phyloP scores from a whole-genome alignment of 371 early-diverging fungal species.

The Funneliformis caledonium region DNA sequence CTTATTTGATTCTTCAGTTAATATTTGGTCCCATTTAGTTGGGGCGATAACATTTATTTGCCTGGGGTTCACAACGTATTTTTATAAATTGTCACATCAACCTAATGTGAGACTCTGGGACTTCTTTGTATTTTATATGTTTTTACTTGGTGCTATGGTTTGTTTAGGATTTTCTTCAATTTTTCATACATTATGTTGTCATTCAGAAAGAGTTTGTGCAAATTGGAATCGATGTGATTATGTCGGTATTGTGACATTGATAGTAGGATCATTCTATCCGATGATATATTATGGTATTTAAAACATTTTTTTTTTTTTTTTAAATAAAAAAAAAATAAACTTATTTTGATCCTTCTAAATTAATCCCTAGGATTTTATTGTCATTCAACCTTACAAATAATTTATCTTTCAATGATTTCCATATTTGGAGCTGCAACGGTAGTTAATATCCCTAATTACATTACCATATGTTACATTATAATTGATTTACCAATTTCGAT shows the following conservation, averaged over 20 bases:
- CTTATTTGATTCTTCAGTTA: constrained; percentile 53
- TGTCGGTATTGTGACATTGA: constrained; percentile 87
- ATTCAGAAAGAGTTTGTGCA: constrained; percentile 70
- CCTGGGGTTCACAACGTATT: constrained; percentile 56
- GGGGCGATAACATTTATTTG: constrained; percentile 71
- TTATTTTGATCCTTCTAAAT: neutral
- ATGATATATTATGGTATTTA: constrained; percentile 68
- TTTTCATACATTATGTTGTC: constrained; percentile 89
- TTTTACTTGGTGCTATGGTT: constrained; percentile 70
- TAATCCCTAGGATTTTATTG: constrained; percentile 68
- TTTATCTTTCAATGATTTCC: constrained; percentile 69
- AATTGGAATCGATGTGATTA: constrained; percentile 90
- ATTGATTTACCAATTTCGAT: neutral
- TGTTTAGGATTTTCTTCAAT: constrained; percentile 82
- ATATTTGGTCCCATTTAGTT: constrained; percentile 84
- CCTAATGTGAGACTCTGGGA: constrained; percentile 62
- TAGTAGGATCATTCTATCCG: constrained; percentile 80
- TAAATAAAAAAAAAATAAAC: neutral
- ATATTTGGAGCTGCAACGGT: constrained; percentile 69
- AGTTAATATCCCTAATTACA: constrained; percentile 32
- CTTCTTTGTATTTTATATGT: constrained; percentile 67
- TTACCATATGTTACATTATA: neutral
- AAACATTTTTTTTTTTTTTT: too few relatives aligned
- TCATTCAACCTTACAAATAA: constrained; percentile 56
- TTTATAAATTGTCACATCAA: constrained; percentile 52